Conservation (phyloP, 2,329 filamentous ascomycete species). For the Exophiala mesophila region DNA sequence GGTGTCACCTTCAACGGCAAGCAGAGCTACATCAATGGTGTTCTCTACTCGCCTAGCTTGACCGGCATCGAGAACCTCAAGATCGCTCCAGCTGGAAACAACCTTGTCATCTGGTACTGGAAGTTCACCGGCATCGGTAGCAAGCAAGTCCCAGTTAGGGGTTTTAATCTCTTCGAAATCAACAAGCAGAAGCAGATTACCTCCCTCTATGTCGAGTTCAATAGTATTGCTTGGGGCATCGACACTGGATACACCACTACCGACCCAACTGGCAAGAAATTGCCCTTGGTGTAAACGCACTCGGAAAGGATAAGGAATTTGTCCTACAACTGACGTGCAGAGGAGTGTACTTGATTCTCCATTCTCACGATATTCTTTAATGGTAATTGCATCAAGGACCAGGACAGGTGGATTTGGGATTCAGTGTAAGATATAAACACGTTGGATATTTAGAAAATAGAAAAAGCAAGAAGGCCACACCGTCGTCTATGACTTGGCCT, state of each 20-base stretch:
- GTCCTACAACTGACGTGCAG: no score
- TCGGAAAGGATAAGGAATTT: no score
- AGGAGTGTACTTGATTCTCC: no score
- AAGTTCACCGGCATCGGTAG: slow-evolving; percentile 18
- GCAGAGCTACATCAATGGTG: slow-evolving; percentile 15
- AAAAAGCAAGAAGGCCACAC: no score
- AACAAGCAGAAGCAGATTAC: slow-evolving; percentile 14
- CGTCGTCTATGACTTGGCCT: no score
- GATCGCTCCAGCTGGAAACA: slow-evolving; percentile 12
- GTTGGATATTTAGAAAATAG: no score
- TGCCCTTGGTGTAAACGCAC: slow-evolving; percentile 18
- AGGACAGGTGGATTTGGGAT: no score
- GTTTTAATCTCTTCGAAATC: slow-evolving; percentile 17
- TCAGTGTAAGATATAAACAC: no score
- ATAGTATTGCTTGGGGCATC: slow-evolving; percentile 19
- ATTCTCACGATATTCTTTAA: no score
- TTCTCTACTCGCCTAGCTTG: slow-evolving; percentile 15
- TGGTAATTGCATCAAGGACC: no score
- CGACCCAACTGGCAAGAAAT: slow-evolving; percentile 9
- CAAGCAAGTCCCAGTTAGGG: slow-evolving; percentile 13
- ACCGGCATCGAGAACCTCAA: slow-evolving; percentile 13
- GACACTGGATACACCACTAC: slow-evolving; percentile 16
- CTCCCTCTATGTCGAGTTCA: slow-evolving; percentile 18
- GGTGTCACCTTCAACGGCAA: slow-evolving; percentile 11
- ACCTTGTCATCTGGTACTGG: slow-evolving; percentile 16